Base-by-base conservation (phyloP, 345 rosid species). In the Salix viminalis region DNA sequence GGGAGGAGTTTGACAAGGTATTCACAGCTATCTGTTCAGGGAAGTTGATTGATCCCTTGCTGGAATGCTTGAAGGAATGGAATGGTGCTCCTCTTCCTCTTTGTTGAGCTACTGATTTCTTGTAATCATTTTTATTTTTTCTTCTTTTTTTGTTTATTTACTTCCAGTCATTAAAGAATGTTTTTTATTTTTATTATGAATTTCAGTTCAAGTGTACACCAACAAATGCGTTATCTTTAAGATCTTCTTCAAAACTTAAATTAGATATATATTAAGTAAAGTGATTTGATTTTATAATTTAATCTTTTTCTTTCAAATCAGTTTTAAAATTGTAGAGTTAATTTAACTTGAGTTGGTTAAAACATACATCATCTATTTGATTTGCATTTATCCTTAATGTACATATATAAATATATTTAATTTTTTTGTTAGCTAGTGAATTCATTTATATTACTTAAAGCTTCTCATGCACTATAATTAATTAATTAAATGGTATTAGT, bases 1-100 rank as follows among this genome's bases (percentile, higher is more conserved):
- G 84, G 1, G 84, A 82, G 37, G 84, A 77, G 4, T 78, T 75
- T 14, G 84, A 82, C 44, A 82, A 82, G 74, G 81, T 82, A 7
- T 82, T 82, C 73, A 15, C 76, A 21, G 84, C 84, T 2, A 75
- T 82, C 16, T 75, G 84, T 65, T 73, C 58, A 52, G 79, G 84
- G 26, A 81, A 74, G 75, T 21, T 82, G 18, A 82, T 82, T 74
- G 81, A 82, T 37, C 84, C 81, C 5, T 26, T 82, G 76, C 60
- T 82, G 48, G 84, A 82, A 24, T 82, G 84, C 70, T 30, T 82
- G 36, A 24, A 71, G 30, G 79, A 78, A 36, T 82, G 84, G 84
- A 71, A 77, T 42, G 84, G 84, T 1, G 73, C 78, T 70, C 84
- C 84, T 66, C 74, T 82, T 23, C 79, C 81, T 34, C 66, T 82